Evolutionary conservation across 2,329 filamentous ascomycete genomes (phyloP).

Genomic region (Ophiocordyceps sinensis): DNA sequence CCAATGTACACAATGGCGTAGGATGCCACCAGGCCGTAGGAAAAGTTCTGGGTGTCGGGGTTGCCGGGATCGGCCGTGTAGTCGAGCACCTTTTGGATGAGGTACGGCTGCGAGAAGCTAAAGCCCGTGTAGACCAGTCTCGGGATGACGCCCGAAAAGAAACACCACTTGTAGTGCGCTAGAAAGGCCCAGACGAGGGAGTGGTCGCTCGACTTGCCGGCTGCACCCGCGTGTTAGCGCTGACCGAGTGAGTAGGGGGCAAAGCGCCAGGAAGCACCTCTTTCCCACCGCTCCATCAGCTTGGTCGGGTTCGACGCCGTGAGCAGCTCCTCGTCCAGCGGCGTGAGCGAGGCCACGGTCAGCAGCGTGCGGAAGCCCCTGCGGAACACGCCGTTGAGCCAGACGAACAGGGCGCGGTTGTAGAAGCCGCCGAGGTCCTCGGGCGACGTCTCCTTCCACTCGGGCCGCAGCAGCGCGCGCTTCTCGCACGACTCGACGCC

Average conservation of each 20-base stretch:
- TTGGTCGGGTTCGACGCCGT: constrained; percentile 4
- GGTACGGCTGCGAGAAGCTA: constrained; percentile 26
- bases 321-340: constrained; percentile 6
- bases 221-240: constrained; percentile 1
- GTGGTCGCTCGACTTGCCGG: constrained; percentile 8
- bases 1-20: constrained; percentile 23
- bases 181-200: constrained; percentile 10
- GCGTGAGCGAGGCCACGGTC: constrained; percentile 6
- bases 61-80: constrained; percentile 12
- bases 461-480: constrained; percentile 7
- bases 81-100: constrained; percentile 20
- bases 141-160: constrained; percentile 17
- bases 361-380: constrained; percentile 12
- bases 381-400: constrained; percentile 15
- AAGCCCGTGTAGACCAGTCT: constrained; percentile 22
- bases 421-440: constrained; percentile 17
- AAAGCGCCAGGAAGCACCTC: constrained; percentile 1
- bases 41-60: constrained; percentile 12
- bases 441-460: constrained; percentile 8
- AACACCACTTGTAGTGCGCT: constrained; percentile 11
- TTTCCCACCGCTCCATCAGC: constrained; percentile 5
- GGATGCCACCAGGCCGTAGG: constrained; percentile 23
- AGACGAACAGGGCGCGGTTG: constrained; percentile 16
- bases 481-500: constrained; percentile 15
- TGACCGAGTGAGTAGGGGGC: not conserved